Percentiles rank a stretch among this genome's conserved stretches.
Evolutionary conservation across 139 green algal species (phyloP).

Genomic region (Chlorella vulgaris): DNA sequence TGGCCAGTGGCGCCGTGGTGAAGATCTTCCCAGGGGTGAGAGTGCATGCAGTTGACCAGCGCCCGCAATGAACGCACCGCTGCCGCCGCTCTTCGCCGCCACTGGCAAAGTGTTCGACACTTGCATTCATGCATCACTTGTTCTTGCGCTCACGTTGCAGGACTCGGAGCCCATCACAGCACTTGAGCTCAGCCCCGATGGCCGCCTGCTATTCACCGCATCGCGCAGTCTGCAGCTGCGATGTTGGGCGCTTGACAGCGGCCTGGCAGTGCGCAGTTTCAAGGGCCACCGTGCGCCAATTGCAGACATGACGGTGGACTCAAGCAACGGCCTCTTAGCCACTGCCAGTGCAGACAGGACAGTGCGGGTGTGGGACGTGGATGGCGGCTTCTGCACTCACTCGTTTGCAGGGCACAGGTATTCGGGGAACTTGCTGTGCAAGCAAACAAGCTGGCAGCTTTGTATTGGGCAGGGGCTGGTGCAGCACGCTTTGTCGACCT

Average conservation of each 20-base stretch:
- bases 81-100: neutral
- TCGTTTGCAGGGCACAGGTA: conserved; percentile 82
- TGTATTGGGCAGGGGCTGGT: too few relatives aligned
- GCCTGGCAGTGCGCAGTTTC: conserved; percentile 56
- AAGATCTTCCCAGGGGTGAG: conserved; percentile 73
- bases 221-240: conserved; percentile 77
- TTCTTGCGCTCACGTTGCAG: conserved; percentile 40
- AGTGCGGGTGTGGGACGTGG: conserved; percentile 79
- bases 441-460: too few relatives aligned
- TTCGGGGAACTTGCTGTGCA: too few relatives aligned
- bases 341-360: conserved; percentile 75
- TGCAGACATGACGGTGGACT: conserved; percentile 78
- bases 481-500: too few relatives aligned
- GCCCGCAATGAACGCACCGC: neutral
- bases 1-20: conserved; percentile 60
- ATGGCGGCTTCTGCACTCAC: conserved; percentile 90
- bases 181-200: conserved; percentile 78
- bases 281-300: conserved; percentile 82
- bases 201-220: conserved; percentile 70
- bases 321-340: conserved; percentile 79
- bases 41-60: neutral
- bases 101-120: neutral
- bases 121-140: neutral
- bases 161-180: conserved; percentile 90
- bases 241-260: conserved; percentile 69